Evolutionary conservation across 305 asterid genomes (phyloP), one percentile per base, ranked within the genome.

Genomic region (Solanum hybrid): DNA sequence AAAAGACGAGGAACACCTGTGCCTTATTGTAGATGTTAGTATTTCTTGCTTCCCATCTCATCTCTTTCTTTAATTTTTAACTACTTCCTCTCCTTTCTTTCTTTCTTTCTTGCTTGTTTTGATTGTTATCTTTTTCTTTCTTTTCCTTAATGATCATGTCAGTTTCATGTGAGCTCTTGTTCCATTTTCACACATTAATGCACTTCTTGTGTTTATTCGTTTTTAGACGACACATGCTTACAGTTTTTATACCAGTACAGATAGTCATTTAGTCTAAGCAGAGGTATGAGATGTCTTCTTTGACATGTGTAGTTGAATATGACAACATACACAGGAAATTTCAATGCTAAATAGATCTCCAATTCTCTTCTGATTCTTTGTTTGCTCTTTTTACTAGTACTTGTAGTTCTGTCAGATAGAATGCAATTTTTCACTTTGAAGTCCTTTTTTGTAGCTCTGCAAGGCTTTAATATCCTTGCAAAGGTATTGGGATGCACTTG

Each of bases 1-100:
- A 88, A 95, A 94, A 92, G 97, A 96, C 45, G 94, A 91, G 89
- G 95, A 89, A 89, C 90, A 93, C 91, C 99, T 93, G 85, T 90
- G 73, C 89, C 93, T 96, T 81, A 94, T 96, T 90, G 40, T 97
- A 85, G 99, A 97, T 89, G 88, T 82, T 42, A 45, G 87, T 45
- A 31, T 82, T 45, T 17, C 40, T 81, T 81, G 86, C 86, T 82
- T 82, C 19, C 87, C 87, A 9, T 42, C 27, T 36, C 71, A 42
- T 81, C 26, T 27, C 10, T 40, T 9, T 38, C 36, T 26, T 81
- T 81, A 40, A 26, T 4, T 40, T 40, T 32, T 32, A 32, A 32
- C 34, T 32, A 32, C 34, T 4, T 32, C 34, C 34, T 32, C 34
- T 32, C 34, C 34, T 32, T 32, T 32, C 34, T 32, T 32, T 32